Conservation (phyloP, 768 basidiomycete species). For the Tulasnella sp. region DNA sequence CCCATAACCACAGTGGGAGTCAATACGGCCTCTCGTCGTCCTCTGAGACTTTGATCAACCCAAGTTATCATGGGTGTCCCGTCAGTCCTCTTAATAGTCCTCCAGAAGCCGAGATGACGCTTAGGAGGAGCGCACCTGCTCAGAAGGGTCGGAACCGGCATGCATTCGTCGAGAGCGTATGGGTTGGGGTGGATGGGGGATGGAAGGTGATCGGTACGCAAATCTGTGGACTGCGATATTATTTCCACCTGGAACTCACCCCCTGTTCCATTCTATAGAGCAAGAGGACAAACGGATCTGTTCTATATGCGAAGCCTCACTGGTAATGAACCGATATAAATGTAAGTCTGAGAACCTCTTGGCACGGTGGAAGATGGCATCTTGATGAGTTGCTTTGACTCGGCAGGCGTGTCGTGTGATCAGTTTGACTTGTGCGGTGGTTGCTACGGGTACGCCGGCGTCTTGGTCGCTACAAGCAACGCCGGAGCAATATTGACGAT, state of each 20-base stretch:
- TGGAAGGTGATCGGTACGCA: constrained; percentile 84
- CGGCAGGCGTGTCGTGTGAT: constrained; percentile 49
- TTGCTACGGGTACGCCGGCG: constrained; percentile 55
- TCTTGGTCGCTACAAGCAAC: neutral
- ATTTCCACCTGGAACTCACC: neutral
- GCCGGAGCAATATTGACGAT: too few relatives aligned
- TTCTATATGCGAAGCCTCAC: constrained; percentile 63
- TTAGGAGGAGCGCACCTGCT: constrained; percentile 35
- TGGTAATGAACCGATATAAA: constrained; percentile 62
- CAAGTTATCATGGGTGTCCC: neutral
- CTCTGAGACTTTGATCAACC: neutral
- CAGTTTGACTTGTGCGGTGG: constrained; percentile 73
- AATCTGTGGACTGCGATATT: neutral
- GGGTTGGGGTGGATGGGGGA: constrained; percentile 49
- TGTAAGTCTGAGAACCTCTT: constrained; percentile 31
- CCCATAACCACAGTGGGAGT: neutral
- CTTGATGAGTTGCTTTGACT: too few relatives aligned
- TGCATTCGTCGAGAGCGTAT: constrained; percentile 75
- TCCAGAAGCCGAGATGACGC: neutral
- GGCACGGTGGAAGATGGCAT: too few relatives aligned
- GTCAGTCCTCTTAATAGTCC: neutral
- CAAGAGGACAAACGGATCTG: constrained; percentile 67
- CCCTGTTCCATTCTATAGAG: constrained; percentile 33
- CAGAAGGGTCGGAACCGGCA: constrained; percentile 70
- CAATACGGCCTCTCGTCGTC: neutral